Evolutionary conservation across 1,284 basidiomycete species (phyloP), one percentile per base, ranked within the genome.

Genomic region (Trichosporon ovoides): DNA sequence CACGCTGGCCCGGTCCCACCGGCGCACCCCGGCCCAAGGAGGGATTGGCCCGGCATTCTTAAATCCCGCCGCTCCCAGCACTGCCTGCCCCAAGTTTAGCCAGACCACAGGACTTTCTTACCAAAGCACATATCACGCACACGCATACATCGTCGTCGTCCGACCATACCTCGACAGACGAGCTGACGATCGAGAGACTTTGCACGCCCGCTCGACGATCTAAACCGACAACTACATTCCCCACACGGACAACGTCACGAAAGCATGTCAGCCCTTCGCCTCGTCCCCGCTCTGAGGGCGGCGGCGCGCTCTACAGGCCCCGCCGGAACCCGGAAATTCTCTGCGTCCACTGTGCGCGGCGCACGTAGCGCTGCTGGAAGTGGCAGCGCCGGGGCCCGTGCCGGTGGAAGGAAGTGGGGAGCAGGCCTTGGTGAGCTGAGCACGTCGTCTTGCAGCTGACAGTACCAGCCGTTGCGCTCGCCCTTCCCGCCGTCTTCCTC

Each of bases 401-500:
- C 14, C 10, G 43, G 28, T 24, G 43, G 43, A 16, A 22, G 22
- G 14, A 16, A 18, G 24, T 48, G 13, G 43, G 43, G 22, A 13
- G 28, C 43, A 11, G 43, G 43, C 2, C 43, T 48, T 9, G 43
- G 43, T 48, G n/a, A 14, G 43, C 28, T 28, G 18, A 2, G 14
- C 20, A 7, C 40, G 14, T 31, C 14, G 20, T 46, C 20, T 22
- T 13, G 22, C 19, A 48, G 43, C 43, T 48, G 43, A 48, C 43
- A 18, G 38, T 14, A 40, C 20, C 55, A 75, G 73, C 67, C 14
- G 54, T 75, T 20, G 64, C 64, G 22, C 55, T 75, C 46, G 69
- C 75, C 14, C 65, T 77, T 54, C 70, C 71, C 14, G 62, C 66
- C 10, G 64, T 66, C 28, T 78, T 72, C 63, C 54, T 77, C 36